Conservation (phyloP, 2,329 filamentous ascomycete genomes). For the Pseudogymnoascus sp. region DNA sequence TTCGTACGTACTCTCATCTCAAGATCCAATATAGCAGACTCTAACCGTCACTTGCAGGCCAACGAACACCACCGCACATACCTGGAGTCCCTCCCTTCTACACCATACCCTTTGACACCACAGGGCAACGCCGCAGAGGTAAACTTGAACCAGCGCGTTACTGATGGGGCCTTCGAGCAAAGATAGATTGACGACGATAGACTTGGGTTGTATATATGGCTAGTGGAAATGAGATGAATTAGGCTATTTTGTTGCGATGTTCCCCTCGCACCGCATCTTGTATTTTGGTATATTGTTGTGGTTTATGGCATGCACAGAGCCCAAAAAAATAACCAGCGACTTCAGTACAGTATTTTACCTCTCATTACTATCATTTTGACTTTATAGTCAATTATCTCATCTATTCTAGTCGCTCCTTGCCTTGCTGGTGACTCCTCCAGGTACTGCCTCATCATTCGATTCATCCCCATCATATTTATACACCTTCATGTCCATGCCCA, state of each 20-base stretch:
- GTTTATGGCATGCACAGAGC: background rate
- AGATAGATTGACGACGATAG: constrained; percentile 34
- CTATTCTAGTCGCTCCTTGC: background rate
- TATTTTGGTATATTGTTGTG: background rate
- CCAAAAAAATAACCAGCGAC: background rate
- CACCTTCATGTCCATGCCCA: constrained; percentile 78
- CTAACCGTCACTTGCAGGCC: constrained; percentile 47
- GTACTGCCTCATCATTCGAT: background rate
- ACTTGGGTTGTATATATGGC: background rate
- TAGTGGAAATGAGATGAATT: background rate
- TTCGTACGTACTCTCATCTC: constrained; percentile 55
- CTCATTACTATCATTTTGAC: constrained; percentile 1
- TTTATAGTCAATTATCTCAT: background rate
- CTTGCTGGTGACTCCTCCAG: background rate
- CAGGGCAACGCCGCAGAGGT: constrained; percentile 51
- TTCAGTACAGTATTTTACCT: background rate
- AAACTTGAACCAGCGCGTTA: constrained; percentile 48
- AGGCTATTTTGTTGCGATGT: background rate
- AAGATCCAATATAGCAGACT: background rate
- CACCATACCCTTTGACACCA: constrained; percentile 71
- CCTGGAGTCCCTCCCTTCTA: constrained; percentile 71
- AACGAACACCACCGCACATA: constrained; percentile 81
- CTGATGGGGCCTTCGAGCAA: constrained; percentile 50
- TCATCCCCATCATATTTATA: constrained; percentile 39
- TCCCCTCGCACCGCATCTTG: background rate